These are phyloP conservation scores for Bruguiera sexangula DNA, from an alignment of 345 rosid species.

Conservation along the genomic window DNA sequence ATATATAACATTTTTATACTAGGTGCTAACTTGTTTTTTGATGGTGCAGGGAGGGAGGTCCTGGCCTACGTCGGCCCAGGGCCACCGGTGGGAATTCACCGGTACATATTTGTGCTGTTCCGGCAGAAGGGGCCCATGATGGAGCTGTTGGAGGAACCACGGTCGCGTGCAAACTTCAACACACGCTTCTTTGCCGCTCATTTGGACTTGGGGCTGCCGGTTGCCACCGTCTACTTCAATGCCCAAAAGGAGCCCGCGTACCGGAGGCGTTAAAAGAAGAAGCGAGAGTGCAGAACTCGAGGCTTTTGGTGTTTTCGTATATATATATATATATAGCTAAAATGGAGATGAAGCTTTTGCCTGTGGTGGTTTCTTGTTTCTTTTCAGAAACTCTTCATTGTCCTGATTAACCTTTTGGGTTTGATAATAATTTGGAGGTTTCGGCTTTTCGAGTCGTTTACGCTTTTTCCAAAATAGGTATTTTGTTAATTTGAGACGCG, in stretches of 20 bases:
- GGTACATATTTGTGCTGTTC: slow-evolving; percentile 71
- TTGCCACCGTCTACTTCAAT: slow-evolving; percentile 77
- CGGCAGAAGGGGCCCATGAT: slow-evolving; percentile 52
- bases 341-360: too few species aligned
- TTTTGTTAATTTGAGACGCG: too few species aligned
- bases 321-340: too few species aligned
- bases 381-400: too few species aligned
- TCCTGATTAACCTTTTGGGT: too few species aligned
- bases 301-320: too few species aligned
- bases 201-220: slow-evolving; percentile 68
- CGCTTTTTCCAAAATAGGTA: too few species aligned
- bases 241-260: slow-evolving; percentile 80
- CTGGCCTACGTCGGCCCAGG: slow-evolving; percentile 60
- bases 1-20: too few species aligned
- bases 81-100: slow-evolving; percentile 88
- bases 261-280: slow-evolving; percentile 41
- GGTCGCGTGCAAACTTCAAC: slow-evolving; percentile 60
- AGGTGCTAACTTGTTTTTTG: neutral
- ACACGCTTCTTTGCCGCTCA: slow-evolving; percentile 63
- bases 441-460: too few species aligned
- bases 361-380: too few species aligned
- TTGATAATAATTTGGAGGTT: too few species aligned
- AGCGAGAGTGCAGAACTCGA: too few species aligned
- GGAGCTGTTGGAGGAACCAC: slow-evolving; percentile 56
- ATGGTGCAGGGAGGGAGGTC: slow-evolving; percentile 60